Evolutionary conservation across 73 alveolate genomes (phyloP).

Genomic region (Symbiodinium natans): DNA sequence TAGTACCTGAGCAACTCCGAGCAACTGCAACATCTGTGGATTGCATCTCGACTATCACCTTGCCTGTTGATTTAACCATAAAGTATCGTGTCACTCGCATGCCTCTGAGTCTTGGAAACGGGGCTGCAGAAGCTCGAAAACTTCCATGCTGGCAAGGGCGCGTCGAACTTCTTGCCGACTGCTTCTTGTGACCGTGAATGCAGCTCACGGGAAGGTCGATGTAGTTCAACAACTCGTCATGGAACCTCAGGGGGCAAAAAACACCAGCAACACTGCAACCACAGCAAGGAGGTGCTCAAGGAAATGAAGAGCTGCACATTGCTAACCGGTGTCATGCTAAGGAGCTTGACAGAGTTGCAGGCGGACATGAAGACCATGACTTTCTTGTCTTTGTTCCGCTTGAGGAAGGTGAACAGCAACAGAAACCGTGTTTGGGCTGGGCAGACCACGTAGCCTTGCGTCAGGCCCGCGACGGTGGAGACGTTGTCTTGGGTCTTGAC

Average conservation of each 20-base stretch:
- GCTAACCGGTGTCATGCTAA: too few species aligned
- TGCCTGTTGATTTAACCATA: too few species aligned
- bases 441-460: slow-evolving; percentile 98
- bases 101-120: too few species aligned
- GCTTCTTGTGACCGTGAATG: slow-evolving; percentile 99
- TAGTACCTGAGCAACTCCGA: slow-evolving; percentile 98
- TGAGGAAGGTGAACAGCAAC: slow-evolving; percentile 97
- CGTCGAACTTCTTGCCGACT: slow-evolving; percentile 94
- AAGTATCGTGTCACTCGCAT: too few species aligned
- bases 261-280: too few species aligned
- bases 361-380: slow-evolving; percentile 99
- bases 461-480: slow-evolving; percentile 95
- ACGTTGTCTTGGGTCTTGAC: slow-evolving; percentile 91
- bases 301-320: too few species aligned
- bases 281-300: too few species aligned
- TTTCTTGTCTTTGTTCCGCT: slow-evolving; percentile 97
- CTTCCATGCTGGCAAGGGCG: background rate
- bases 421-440: slow-evolving; percentile 97
- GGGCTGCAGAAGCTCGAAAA: background rate
- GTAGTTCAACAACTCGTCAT: slow-evolving; percentile 98
- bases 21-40: too few species aligned
- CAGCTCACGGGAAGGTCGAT: slow-evolving; percentile 99
- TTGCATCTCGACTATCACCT: too few species aligned
- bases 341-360: slow-evolving; percentile 97
- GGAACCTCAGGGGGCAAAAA: slow-evolving; percentile 98